Percentiles rank a stretch among this genome's conserved stretches.
Evolutionary conservation across 2,329 filamentous ascomycete species (phyloP).

Genomic region (Acarospora socialis): DNA sequence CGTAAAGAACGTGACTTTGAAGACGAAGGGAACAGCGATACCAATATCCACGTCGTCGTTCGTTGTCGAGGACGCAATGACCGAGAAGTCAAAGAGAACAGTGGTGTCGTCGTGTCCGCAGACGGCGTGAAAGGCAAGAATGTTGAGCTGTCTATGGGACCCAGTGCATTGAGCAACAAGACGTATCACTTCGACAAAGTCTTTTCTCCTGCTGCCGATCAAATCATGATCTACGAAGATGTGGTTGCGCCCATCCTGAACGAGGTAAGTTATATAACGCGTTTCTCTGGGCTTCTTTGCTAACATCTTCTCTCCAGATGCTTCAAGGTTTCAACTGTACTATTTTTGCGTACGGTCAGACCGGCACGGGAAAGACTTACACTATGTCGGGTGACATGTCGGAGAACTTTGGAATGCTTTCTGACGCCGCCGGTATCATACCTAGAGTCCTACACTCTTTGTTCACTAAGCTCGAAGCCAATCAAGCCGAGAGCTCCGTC

Average conservation of each 20-base stretch:
- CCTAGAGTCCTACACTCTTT: constrained; percentile 77
- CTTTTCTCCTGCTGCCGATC: constrained; percentile 87
- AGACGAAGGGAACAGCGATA: constrained; percentile 57
- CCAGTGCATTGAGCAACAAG: constrained; percentile 86
- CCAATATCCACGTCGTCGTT: constrained; percentile 96
- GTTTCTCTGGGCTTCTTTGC: constrained; percentile 8
- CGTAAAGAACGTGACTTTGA: constrained; percentile 82
- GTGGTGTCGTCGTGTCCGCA: constrained; percentile 76
- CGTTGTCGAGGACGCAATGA: constrained; percentile 86
- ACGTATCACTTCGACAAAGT: constrained; percentile 95
- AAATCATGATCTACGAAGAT: constrained; percentile 87
- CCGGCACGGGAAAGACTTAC: constrained; percentile 95
- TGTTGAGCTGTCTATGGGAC: constrained; percentile 81
- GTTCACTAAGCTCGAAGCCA: constrained; percentile 68
- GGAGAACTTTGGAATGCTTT: constrained; percentile 68
- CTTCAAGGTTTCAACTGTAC: constrained; percentile 93
- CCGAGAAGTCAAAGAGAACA: constrained; percentile 86
- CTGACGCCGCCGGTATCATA: constrained; percentile 88
- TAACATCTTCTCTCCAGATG: constrained; percentile 45
- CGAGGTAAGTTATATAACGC: constrained; percentile 47
- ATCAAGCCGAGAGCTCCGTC: constrained; percentile 71
- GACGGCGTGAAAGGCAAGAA: constrained; percentile 76
- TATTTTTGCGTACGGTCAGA: constrained; percentile 97
- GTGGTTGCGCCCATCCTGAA: constrained; percentile 86
- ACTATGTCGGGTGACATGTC: constrained; percentile 98